phyloP scores from a whole-genome alignment of 2,329 filamentous ascomycete species.

The Calycina herbarum region DNA sequence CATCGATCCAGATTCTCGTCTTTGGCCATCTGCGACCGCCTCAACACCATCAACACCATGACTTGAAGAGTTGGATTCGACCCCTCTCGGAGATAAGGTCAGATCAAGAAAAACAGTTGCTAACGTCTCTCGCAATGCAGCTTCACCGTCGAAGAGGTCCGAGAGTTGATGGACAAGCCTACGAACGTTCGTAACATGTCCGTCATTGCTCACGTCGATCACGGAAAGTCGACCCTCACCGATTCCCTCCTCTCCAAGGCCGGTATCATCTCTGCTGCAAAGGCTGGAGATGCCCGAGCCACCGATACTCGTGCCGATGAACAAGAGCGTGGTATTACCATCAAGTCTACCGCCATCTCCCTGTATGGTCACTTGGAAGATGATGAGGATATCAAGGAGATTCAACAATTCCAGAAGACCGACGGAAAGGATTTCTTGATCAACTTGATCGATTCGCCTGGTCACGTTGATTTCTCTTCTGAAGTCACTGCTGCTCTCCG shows the following conservation, averaged over 20 bases:
- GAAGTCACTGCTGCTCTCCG: slow-evolving; percentile 99
- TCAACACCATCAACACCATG: background rate
- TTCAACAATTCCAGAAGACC: slow-evolving; percentile 84
- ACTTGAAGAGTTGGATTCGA: background rate
- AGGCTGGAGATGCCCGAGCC: slow-evolving; percentile 93
- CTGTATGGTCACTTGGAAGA: slow-evolving; percentile 84
- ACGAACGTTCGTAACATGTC: slow-evolving; percentile 91
- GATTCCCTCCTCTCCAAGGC: slow-evolving; percentile 98
- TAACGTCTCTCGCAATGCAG: slow-evolving; percentile 59
- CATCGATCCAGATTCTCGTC: background rate
- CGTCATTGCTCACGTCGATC: slow-evolving; percentile 99
- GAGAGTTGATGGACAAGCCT: slow-evolving; percentile 76
- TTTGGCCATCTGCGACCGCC: background rate
- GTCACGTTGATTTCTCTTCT: slow-evolving; percentile 99
- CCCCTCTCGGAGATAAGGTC: slow-evolving; percentile 23
- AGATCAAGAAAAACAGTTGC: slow-evolving; percentile 33
- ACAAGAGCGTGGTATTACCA: slow-evolving; percentile 99
- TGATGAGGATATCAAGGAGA: slow-evolving; percentile 81
- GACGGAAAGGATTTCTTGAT: slow-evolving; percentile 97
- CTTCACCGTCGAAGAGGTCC: slow-evolving; percentile 98
- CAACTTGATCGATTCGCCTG: slow-evolving; percentile 99
- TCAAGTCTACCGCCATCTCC: slow-evolving; percentile 99
- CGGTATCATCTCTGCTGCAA: slow-evolving; percentile 98
- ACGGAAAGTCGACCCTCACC: slow-evolving; percentile 99
- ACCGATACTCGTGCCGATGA: slow-evolving; percentile 97